Evolutionary conservation across 768 basidiomycete species (phyloP).

Genomic region (Suillus plorans): DNA sequence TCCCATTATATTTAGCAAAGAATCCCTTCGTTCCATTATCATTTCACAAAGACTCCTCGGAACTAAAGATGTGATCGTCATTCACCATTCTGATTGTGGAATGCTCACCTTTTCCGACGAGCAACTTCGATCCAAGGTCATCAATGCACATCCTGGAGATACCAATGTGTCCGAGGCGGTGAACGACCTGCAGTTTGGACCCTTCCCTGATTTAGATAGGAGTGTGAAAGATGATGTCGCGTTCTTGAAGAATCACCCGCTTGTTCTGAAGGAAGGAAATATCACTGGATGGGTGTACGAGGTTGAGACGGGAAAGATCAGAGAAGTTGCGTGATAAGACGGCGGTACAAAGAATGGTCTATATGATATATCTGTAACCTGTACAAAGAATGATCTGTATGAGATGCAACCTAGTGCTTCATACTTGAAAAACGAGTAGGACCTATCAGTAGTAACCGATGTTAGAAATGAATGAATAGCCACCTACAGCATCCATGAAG

Average conservation of each 20-base stretch:
- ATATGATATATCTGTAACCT: neutral
- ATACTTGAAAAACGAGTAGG: neutral
- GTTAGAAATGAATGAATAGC: neutral
- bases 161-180: slow-evolving; percentile 39
- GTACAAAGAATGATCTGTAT: neutral
- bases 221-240: slow-evolving; percentile 58
- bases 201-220: slow-evolving; percentile 41
- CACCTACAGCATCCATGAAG: neutral
- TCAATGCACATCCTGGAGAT: slow-evolving; percentile 40
- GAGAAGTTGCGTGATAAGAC: slow-evolving; percentile 13
- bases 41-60: slow-evolving; percentile 74
- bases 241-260: slow-evolving; percentile 54
- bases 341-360: neutral
- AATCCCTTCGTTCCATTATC: slow-evolving; percentile 64
- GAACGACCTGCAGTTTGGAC: slow-evolving; percentile 54
- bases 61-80: slow-evolving; percentile 64
- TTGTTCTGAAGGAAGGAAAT: slow-evolving; percentile 51
- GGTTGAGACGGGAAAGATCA: slow-evolving; percentile 59
- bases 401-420: neutral
- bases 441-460: neutral
- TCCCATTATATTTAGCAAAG: slow-evolving; percentile 40
- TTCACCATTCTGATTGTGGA: slow-evolving; percentile 74
- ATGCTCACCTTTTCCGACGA: slow-evolving; percentile 64
- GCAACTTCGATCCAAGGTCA: slow-evolving; percentile 50
- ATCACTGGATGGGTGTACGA: slow-evolving; percentile 71